Base-by-base conservation (phyloP, 2,329 filamentous ascomycete genomes). In the Diaporthe destruens region DNA sequence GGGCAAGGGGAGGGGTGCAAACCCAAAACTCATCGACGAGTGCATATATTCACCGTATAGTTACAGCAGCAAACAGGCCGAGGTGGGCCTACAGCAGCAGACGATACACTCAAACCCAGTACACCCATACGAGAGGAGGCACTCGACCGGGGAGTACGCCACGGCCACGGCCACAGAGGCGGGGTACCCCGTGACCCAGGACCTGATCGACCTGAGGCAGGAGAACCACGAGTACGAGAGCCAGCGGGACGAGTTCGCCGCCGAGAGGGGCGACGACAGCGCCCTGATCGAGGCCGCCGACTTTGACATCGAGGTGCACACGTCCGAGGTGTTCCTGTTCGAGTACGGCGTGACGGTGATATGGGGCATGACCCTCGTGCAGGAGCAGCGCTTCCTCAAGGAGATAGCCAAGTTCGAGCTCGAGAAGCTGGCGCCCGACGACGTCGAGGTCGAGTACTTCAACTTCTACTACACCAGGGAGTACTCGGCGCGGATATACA, bases 401-500 rank as follows among this genome's bases (percentile, higher is more conserved):
- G 96, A 99, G 78, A 93, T 99, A 74, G 90, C 94, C 71, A 98
- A 96, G 79, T 99, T 98, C 77, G 96, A 98, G 82, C 89, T 91
- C 53, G 96, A 98, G 80, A 98, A 98, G 81, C 88, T 98, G 63
- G 91, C 91, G 34, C 90, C 92, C 14, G 95, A 97, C 79, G 94
- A 98, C 77, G 92, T 98, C 39, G 96, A 99, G 84, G 94, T 95
- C 59, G 96, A 99, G 82, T 94, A 96, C 79, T 99, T 99, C 87
- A 99, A 99, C 82, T 99, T 98, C 82, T 99, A 99, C 86, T 98
- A 99, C 85, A 98, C 96, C 3, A 90, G 93, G 78, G 96, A 98
- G 80, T 99, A 99, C 81, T 97, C 99, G 83, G 94, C 96, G 29
- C 92, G 96, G 67, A 99, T 99, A 82, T 99, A 99, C 88, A 99